phyloP scores from a whole-genome alignment of 768 basidiomycete species.

The Boletus rubroflammeus region DNA sequence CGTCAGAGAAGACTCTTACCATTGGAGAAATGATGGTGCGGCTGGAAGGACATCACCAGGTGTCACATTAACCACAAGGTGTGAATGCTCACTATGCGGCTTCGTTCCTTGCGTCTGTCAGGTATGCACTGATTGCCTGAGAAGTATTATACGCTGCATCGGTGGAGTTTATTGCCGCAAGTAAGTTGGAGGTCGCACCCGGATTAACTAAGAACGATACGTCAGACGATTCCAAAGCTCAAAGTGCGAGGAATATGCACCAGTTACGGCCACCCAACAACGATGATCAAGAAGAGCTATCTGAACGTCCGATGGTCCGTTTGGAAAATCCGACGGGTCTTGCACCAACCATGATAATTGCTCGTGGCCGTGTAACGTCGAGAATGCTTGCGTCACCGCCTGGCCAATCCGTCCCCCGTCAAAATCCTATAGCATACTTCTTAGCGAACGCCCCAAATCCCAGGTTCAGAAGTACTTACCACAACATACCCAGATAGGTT shows the following conservation, averaged over 20 bases:
- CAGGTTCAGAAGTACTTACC: constrained; percentile 34
- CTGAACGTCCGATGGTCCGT: constrained; percentile 42
- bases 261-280: constrained; percentile 52
- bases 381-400: constrained; percentile 39
- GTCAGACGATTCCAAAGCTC: background rate
- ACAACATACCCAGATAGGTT: constrained; percentile 56
- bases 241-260: constrained; percentile 34
- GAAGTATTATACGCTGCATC: constrained; percentile 48
- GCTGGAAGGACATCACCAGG: constrained; percentile 12
- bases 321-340: constrained; percentile 42
- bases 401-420: constrained; percentile 54
- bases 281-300: constrained; percentile 45
- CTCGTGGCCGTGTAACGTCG: constrained; percentile 24
- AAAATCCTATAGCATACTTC: constrained; percentile 44
- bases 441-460: background rate
- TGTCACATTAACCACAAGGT: background rate
- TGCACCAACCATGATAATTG: constrained; percentile 46
- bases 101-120: constrained; percentile 51
- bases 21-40: constrained; percentile 15
- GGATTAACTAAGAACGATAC: constrained; percentile 36
- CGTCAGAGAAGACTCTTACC: background rate
- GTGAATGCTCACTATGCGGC: constrained; percentile 48
- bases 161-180: constrained; percentile 34
- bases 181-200: constrained; percentile 37
- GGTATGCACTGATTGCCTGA: constrained; percentile 46